These are phyloP conservation scores for Phoma sp. DNA, from an alignment of 2,329 filamentous ascomycete species.

Conservation along the genomic window DNA sequence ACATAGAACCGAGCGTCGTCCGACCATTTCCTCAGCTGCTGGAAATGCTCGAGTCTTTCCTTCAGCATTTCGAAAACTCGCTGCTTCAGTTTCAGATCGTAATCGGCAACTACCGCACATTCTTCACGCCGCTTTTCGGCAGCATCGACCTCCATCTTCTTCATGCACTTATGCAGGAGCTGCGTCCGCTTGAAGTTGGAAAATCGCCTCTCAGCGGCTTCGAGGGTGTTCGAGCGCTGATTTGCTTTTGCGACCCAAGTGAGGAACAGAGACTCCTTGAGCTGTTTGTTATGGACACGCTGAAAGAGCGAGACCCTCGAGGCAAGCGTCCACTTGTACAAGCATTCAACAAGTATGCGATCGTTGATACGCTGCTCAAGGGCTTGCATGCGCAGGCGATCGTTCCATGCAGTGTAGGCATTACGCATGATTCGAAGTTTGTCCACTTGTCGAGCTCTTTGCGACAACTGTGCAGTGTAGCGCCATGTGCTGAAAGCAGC, in stretches of 20 bases:
- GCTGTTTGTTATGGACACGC: conserved; percentile 43
- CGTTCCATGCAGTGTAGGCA: conserved; percentile 67
- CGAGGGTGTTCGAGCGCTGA: conserved; percentile 34
- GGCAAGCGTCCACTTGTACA: conserved; percentile 68
- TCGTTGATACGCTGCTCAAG: conserved; percentile 61
- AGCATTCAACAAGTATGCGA: conserved; percentile 59
- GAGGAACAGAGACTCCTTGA: conserved; percentile 35
- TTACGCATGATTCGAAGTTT: conserved; percentile 61
- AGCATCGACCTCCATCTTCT: conserved; percentile 35
- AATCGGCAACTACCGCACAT: conserved; percentile 49
- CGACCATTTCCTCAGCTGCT: conserved; percentile 59
- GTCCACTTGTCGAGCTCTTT: conserved; percentile 58
- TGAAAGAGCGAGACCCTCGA: conserved; percentile 51
- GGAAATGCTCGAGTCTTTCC: conserved; percentile 49
- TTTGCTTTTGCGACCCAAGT: conserved; percentile 39
- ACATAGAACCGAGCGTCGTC: conserved; percentile 64
- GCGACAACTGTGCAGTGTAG: conserved; percentile 48
- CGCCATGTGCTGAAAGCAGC: conserved; percentile 59
- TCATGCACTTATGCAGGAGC: conserved; percentile 33
- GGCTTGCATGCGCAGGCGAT: conserved; percentile 61
- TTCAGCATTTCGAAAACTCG: conserved; percentile 45
- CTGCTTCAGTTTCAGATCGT: conserved; percentile 50
- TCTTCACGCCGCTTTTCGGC: conserved; percentile 36
- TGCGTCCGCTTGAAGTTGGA: conserved; percentile 39
- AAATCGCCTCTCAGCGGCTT: conserved; percentile 40